Conservation (phyloP, 1,139 yeast species). For the Pichia sp. region DNA sequence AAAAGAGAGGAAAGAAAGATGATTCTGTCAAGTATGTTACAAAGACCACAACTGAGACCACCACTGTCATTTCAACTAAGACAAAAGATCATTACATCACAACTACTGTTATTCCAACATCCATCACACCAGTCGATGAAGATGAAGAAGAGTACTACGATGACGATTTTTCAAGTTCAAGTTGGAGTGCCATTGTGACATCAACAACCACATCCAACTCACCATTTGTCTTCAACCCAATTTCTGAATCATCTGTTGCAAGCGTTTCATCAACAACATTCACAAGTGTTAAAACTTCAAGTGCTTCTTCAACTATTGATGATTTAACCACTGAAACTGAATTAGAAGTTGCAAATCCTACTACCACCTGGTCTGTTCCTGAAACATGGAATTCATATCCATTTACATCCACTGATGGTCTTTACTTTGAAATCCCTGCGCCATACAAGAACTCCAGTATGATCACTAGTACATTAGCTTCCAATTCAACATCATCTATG, state of each 20-base stretch:
- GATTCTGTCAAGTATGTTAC: background rate
- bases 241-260: too few relatives aligned
- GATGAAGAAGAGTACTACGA: background rate
- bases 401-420: conserved; percentile 5
- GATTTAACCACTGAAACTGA: too few relatives aligned
- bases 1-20: background rate
- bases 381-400: conserved; percentile 16
- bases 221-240: background rate
- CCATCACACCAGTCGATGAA: background rate
- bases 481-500: background rate
- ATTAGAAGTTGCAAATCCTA: background rate
- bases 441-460: background rate
- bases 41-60: conserved; percentile 3
- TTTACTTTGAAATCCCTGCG: background rate
- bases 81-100: background rate
- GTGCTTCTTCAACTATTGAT: too few relatives aligned
- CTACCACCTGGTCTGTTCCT: conserved; percentile 8
- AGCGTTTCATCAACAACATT: too few relatives aligned
- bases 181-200: background rate
- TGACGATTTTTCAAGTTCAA: background rate
- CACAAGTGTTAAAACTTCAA: too few relatives aligned
- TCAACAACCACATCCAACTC: background rate
- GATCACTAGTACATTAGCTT: too few relatives aligned
- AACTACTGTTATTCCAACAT: background rate
- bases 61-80: background rate